Evolutionary conservation across 2,329 filamentous ascomycete genomes (phyloP).

Genomic region (Neoascochyta sp.): DNA sequence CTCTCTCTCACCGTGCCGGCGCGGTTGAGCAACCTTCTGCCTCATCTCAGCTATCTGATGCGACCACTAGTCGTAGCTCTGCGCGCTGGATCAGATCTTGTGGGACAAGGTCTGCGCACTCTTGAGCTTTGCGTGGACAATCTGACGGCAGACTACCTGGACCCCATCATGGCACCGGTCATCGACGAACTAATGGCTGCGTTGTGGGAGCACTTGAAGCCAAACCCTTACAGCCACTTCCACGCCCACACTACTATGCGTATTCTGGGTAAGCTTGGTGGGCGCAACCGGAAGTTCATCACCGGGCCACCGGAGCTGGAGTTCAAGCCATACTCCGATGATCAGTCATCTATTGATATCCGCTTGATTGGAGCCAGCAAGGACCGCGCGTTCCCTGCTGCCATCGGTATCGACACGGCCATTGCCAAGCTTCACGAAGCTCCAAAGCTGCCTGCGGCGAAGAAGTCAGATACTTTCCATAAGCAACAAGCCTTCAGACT

Average conservation of each 20-base stretch:
- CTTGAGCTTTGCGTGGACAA: constrained; percentile 98
- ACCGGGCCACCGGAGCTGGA: constrained; percentile 80
- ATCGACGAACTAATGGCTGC: constrained; percentile 99
- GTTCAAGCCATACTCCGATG: constrained; percentile 83
- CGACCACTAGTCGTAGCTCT: constrained; percentile 93
- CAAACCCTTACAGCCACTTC: constrained; percentile 93
- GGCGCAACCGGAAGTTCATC: constrained; percentile 92
- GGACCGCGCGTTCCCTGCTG: constrained; percentile 81
- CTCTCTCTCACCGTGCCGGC: constrained; percentile 94
- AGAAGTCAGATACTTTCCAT: constrained; percentile 77
- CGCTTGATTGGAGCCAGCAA: constrained; percentile 84
- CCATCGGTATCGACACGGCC: constrained; percentile 82
- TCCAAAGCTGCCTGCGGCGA: constrained; percentile 58
- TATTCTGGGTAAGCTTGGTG: constrained; percentile 93
- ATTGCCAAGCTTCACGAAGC: constrained; percentile 82
- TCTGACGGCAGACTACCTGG: constrained; percentile 92
- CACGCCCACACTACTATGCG: constrained; percentile 97
- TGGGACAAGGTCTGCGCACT: constrained; percentile 88
- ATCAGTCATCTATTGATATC: constrained; percentile 81
- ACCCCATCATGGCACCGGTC: constrained; percentile 98
- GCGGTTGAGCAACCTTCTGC: constrained; percentile 86
- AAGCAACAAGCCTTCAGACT: constrained; percentile 90
- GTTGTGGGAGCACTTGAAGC: constrained; percentile 90
- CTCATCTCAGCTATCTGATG: constrained; percentile 96
- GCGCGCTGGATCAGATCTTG: constrained; percentile 84